A percentile compares a stretch with the other conserved stretches of the same genome.
These are phyloP conservation scores for Moesziomyces sp. DNA, from an alignment of 1,284 basidiomycete species.

Conservation along the genomic window DNA sequence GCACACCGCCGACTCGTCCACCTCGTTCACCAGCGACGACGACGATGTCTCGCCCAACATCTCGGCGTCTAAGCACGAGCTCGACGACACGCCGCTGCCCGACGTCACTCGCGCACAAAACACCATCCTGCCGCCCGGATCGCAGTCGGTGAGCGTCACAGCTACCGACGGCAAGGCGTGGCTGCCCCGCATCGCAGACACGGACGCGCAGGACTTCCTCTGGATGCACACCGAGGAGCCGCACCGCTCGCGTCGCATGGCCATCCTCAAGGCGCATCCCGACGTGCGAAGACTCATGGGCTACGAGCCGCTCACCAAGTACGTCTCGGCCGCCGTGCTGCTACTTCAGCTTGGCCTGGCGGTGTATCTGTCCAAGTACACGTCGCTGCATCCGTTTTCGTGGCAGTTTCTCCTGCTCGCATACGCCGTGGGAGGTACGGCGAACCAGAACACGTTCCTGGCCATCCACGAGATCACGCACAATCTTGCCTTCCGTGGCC, in stretches of 20 bases:
- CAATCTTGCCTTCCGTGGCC: conserved; percentile 89
- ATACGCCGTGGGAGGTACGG: conserved; percentile 89
- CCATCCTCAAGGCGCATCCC: conserved; percentile 92
- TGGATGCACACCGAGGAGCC: conserved; percentile 99
- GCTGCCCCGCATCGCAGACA: conserved; percentile 60
- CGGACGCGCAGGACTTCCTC: conserved; percentile 70
- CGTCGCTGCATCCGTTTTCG: conserved; percentile 74
- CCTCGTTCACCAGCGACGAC: conserved; percentile 32
- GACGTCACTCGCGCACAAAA: not conserved
- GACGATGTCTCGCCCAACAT: conserved; percentile 5
- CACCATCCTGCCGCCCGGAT: not conserved
- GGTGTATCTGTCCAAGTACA: conserved; percentile 60
- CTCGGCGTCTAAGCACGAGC: conserved; percentile 9
- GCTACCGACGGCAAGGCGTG: conserved; percentile 50
- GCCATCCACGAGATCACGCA: conserved; percentile 99
- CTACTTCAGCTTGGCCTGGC: conserved; percentile 79
- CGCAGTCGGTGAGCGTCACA: not conserved
- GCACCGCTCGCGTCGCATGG: conserved; percentile 84
- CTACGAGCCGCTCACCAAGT: conserved; percentile 88
- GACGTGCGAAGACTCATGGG: conserved; percentile 96
- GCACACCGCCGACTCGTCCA: conserved; percentile 19
- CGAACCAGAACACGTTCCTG: conserved; percentile 96
- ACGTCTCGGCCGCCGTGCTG: conserved; percentile 82
- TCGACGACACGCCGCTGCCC: conserved; percentile 6
- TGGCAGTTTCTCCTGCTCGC: conserved; percentile 80